Base-by-base conservation (phyloP, 148 eudicot species). In the Heliamphora exappendiculata region DNA sequence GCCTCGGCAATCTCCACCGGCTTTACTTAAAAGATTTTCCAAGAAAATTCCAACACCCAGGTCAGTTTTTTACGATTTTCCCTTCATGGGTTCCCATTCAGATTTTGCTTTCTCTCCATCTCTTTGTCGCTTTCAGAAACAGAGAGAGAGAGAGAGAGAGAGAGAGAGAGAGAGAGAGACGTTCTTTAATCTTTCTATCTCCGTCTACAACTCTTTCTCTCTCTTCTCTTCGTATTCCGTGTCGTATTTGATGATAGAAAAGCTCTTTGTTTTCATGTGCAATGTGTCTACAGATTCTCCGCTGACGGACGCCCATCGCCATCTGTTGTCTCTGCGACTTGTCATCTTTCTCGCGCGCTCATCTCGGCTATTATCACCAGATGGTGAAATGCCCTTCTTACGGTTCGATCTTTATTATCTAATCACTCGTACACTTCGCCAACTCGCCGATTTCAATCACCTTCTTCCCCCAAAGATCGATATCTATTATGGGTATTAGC, bases 351-450 rank as follows among this genome's bases (percentile, higher is more conserved):
- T 64, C 22, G 62, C 51, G 79, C 59, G n/a, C 72, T 80, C 78
- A 42, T 41, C 66, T 60, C 77, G 64, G 64, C n/a, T 59, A 54
- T 67, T 70, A 67, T 81, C 33, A 79, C 74, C 88, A 87, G 85
- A 87, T 91, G 89, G 87, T 87, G 87, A 83, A 87, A 86, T 87
- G 91, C 85, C 78, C 85, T 79, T 84, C 59, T 64, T 39, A 47
- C 31, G 49, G 45, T 79, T 78, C 51, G 79, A 80, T 86, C 84
- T 83, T 71, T 79, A 62, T 75, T 53, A 65, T 22, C 33, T 47
- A 55, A 36, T 42, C 62, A 37, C 11, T 72, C 44, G 37, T 4
- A 31, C 37, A 45, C 69, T 64, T 33, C 47, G 70, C 67, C 66
- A 47, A 71, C 54, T 78, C 79, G 39, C 37, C 12, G 42, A 53